These are phyloP conservation scores for Salvia rosmarinus DNA, from an alignment of 257 asterid genomes.

Conservation along the genomic window DNA sequence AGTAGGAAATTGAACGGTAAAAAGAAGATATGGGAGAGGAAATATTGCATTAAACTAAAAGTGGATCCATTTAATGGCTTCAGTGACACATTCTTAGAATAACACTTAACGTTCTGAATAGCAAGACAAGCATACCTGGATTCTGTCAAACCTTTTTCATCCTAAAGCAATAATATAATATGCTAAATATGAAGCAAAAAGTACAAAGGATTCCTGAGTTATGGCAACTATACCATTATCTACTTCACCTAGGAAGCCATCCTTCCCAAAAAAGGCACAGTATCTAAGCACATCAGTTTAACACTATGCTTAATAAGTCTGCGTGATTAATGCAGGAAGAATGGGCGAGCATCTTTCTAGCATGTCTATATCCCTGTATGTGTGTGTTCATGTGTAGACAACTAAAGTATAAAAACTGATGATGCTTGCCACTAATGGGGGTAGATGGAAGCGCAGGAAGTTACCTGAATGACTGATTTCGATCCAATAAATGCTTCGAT, in stretches of 20 bases:
- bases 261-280: neutral
- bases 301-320: neutral
- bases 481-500: constrained; percentile 96
- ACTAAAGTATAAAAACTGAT: neutral
- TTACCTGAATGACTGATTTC: constrained; percentile 89
- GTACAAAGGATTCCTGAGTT: neutral
- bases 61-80: neutral
- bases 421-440: neutral
- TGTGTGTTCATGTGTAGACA: neutral
- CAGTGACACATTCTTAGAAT: neutral
- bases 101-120: neutral
- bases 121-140: neutral
- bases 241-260: neutral
- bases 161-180: neutral
- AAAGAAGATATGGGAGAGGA: neutral
- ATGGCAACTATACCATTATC: neutral
- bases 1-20: neutral
- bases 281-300: constrained; percentile 6
- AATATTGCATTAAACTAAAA: neutral
- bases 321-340: neutral
- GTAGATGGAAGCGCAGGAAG: neutral
- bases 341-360: neutral
- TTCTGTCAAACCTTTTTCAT: neutral
- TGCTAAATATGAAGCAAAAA: neutral
- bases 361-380: neutral